A percentile compares a stretch with the other conserved stretches of the same genome.
phyloP scores from a whole-genome alignment of 176 grass and related monocot species.

The Aechmea fasciata region DNA sequence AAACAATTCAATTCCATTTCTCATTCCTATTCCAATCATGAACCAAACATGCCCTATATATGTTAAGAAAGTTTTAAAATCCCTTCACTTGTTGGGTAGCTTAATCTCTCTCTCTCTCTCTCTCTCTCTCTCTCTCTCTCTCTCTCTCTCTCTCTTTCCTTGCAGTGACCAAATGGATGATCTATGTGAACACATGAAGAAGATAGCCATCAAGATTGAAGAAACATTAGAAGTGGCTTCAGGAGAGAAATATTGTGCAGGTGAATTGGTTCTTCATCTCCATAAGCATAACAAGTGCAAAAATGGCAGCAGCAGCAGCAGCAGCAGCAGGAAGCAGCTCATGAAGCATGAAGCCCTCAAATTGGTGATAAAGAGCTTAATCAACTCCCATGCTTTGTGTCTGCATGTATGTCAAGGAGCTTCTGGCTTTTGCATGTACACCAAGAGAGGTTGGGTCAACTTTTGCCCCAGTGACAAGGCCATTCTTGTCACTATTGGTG shows the following conservation, averaged over 20 bases:
- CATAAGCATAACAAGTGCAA: constrained; percentile 20
- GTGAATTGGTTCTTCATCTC: constrained; percentile 28
- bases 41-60: too few species aligned
- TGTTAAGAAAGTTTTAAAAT: background rate
- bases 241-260: background rate
- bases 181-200: constrained; percentile 3
- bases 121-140: background rate
- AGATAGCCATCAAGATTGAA: constrained; percentile 12
- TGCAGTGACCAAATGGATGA: background rate
- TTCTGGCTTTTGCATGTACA: constrained; percentile 36
- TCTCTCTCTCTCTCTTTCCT: background rate
- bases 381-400: constrained; percentile 25
- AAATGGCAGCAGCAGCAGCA: background rate
- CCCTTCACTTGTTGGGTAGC: background rate
- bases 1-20: too few species aligned
- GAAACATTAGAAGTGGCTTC: background rate
- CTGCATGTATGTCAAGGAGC: constrained; percentile 40
- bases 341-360: constrained; percentile 29
- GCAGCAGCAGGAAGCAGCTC: constrained; percentile 22
- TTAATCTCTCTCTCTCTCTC: background rate
- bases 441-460: constrained; percentile 39
- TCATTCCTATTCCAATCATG: too few species aligned
- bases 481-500: constrained; percentile 46
- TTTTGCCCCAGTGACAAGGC: constrained; percentile 35
- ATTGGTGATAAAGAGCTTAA: constrained; percentile 35